Percentiles rank a stretch among this genome's conserved stretches.
These are phyloP conservation scores for Domatiomyces catenatus DNA, from an alignment of 2,329 filamentous ascomycete genomes.

Conservation along the genomic window DNA sequence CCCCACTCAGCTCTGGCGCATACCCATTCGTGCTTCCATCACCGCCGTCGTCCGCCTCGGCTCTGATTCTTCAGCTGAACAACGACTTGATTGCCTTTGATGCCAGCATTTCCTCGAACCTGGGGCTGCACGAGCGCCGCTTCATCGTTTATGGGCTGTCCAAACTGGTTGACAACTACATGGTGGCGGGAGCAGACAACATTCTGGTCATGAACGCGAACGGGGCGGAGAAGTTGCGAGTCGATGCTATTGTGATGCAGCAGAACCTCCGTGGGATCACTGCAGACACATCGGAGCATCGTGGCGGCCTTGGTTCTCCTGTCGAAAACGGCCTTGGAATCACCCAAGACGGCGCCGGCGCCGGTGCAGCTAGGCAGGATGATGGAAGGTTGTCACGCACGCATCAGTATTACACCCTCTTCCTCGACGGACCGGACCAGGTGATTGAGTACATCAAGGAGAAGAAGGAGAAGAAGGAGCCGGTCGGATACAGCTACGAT, in stretches of 20 bases:
- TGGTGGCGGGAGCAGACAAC: slow-evolving; percentile 55
- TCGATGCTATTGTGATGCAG: slow-evolving; percentile 88
- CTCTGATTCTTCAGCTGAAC: slow-evolving; percentile 69
- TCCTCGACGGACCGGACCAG: slow-evolving; percentile 31
- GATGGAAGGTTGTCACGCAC: slow-evolving; percentile 28
- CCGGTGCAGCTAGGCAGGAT: slow-evolving; percentile 22
- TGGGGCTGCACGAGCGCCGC: slow-evolving; percentile 53
- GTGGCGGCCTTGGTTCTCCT: neutral
- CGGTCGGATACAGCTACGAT: slow-evolving; percentile 29
- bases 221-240: slow-evolving; percentile 73
- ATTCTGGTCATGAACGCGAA: slow-evolving; percentile 71
- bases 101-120: slow-evolving; percentile 58
- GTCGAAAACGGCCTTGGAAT: slow-evolving; percentile 10
- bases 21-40: slow-evolving; percentile 30
- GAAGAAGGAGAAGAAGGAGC: slow-evolving; percentile 24
- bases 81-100: slow-evolving; percentile 74
- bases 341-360: slow-evolving; percentile 4
- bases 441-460: slow-evolving; percentile 30
- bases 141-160: slow-evolving; percentile 68
- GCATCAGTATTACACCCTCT: slow-evolving; percentile 33
- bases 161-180: slow-evolving; percentile 60
- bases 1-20: slow-evolving; percentile 26
- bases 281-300: slow-evolving; percentile 14
- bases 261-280: slow-evolving; percentile 91
- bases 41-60: slow-evolving; percentile 32